These are phyloP conservation scores for Zangia roseola DNA, from an alignment of 768 basidiomycete genomes.

Conservation along the genomic window DNA sequence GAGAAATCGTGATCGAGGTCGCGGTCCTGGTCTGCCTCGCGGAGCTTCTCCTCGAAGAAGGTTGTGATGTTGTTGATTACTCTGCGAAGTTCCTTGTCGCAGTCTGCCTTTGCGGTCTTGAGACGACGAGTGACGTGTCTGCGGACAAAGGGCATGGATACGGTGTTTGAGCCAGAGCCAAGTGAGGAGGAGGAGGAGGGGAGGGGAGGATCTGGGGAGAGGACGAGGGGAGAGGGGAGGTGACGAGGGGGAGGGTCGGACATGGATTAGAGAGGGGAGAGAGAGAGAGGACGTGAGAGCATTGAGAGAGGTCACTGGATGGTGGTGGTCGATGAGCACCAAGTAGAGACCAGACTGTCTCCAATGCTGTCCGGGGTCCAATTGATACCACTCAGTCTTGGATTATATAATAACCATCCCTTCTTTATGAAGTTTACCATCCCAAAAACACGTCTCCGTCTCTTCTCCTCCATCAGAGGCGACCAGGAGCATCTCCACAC, in stretches of 20 bases:
- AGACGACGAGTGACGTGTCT: constrained; percentile 92
- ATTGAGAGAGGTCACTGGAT: too few species aligned
- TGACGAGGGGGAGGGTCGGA: constrained; percentile 46
- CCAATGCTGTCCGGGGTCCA: constrained; percentile 25
- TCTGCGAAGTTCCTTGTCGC: constrained; percentile 93
- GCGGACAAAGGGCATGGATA: constrained; percentile 90
- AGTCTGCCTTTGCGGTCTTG: constrained; percentile 91
- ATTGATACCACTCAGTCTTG: too few species aligned
- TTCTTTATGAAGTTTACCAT: too few species aligned
- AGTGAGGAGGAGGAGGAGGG: constrained; percentile 22
- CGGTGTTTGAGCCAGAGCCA: constrained; percentile 65
- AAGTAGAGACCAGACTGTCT: too few species aligned
- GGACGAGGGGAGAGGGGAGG: constrained; percentile 76
- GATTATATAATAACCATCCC: too few species aligned
- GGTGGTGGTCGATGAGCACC: too few species aligned
- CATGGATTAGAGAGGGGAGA: constrained; percentile 15
- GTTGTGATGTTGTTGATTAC: constrained; percentile 92
- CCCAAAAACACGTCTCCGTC: constrained; percentile 7
- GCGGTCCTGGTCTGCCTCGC: constrained; percentile 65
- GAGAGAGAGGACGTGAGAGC: constrained; percentile 9
- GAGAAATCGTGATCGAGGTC: constrained; percentile 62
- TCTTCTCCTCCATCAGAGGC: constrained; percentile 19
- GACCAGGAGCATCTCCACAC: constrained; percentile 24
- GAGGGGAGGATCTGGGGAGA: constrained; percentile 57
- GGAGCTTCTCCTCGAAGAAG: constrained; percentile 90